Base-by-base conservation (phyloP, 1,284 basidiomycete species). In the Mycena citricolor region DNA sequence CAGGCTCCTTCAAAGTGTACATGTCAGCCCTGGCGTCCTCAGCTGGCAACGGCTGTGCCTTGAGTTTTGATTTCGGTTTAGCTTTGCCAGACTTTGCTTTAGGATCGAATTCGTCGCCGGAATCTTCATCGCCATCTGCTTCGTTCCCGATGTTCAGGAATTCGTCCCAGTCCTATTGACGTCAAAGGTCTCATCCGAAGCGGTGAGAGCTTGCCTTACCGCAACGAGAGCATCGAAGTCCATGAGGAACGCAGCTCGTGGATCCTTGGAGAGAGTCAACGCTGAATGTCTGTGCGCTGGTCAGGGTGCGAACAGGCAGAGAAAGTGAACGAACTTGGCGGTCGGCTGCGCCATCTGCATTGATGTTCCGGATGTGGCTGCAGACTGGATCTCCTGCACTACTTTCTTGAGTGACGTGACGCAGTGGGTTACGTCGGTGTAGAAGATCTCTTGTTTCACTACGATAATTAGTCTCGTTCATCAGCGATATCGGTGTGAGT, bases 401-500 rank as follows among this genome's bases (percentile, higher is more conserved):
- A 84, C 77, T 58, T 84, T 87, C 67, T 86, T 90, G 39, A 91
- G 67, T 6, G 83, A 75, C 33, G 78, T 70, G 44, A 81, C 86
- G 55, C 85, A 89, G n/a, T 71, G 74, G 22, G 80, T 80, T n/a
- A 89, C 82, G 58, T 90, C 87, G n/a, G 77, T 72, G 54, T 85
- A 63, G 53, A 90, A 81, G 8, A 90, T 81, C 42, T 90, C 88
- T 65, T 90, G 85, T 61, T 90, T 90, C 49, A 88, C 87, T 90
- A 53, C 22, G 10, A 34, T 43, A 21, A 19, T 28, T 44, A 29
- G 10, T 35, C 16, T 37, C 22, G 19, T 16, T 29, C 29, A n/a
- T 16, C 20, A 17, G 19, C 38, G 21, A 33, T 28, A 23, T 49
- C 13, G 42, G 13, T n/a, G 19, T 12, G 1, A 3, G 2, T 26